Percentiles rank a stretch among this genome's conserved stretches.
These are phyloP conservation scores for Aechmea fasciata DNA, from an alignment of 176 grass and related monocot genomes.

Conservation along the genomic window DNA sequence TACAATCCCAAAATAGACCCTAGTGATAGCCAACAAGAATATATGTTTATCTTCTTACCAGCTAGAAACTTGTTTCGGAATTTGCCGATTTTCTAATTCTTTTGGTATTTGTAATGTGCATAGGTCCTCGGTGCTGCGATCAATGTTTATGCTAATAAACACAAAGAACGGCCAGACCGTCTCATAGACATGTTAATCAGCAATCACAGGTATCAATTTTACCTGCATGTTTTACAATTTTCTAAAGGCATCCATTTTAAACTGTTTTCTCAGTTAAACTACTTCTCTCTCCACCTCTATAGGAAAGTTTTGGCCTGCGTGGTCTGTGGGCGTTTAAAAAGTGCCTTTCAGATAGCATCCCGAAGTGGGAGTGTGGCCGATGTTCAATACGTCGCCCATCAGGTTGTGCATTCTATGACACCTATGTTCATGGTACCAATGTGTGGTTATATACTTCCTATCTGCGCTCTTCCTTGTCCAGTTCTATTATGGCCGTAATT, in stretches of 20 bases:
- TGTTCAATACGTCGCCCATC: slow-evolving; percentile 97
- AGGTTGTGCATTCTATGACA: slow-evolving; percentile 34
- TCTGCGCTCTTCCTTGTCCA: neutral
- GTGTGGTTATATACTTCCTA: neutral
- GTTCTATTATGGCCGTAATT: neutral
- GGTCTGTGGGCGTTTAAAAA: slow-evolving; percentile 85
- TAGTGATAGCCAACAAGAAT: no score
- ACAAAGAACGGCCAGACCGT: slow-evolving; percentile 89
- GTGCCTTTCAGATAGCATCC: slow-evolving; percentile 92
- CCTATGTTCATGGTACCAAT: neutral
- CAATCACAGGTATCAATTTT: slow-evolving; percentile 60
- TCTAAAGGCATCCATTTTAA: neutral
- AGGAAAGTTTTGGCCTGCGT: slow-evolving; percentile 97
- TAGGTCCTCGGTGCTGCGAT: slow-evolving; percentile 83
- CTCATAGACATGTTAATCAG: slow-evolving; percentile 95
- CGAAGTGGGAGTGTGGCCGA: slow-evolving; percentile 93
- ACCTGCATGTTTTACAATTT: neutral
- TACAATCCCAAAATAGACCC: no score
- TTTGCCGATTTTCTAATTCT: neutral
- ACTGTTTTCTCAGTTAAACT: no score
- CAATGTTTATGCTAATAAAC: slow-evolving; percentile 89
- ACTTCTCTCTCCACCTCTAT: neutral
- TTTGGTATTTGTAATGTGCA: slow-evolving; percentile 12
- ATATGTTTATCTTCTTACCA: no score
- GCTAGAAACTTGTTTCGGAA: neutral